Evolutionary conservation across 2,329 filamentous ascomycete genomes (phyloP), one percentile per base, ranked within the genome.

Genomic region (Botrytis aclada): DNA sequence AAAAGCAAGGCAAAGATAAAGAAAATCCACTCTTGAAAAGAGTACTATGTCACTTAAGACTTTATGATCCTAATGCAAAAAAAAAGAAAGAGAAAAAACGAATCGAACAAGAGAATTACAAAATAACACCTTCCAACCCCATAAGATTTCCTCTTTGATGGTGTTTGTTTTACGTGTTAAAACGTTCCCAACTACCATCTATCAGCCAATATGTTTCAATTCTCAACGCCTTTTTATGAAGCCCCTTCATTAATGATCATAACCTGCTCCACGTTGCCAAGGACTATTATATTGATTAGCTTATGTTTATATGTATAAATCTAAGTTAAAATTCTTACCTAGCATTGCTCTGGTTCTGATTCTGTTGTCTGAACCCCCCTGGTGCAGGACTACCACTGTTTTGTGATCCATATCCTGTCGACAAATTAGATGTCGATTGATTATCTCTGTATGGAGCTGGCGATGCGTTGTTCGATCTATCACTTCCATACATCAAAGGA

Each of bases 251-350:
- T 83, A 85, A 79, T 84, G 82, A 64, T 88, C 86, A 79, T 88
- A 88, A 75, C 86, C 86, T 71, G 86, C 86, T 77, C 86, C 86
- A 77, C 86, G 85, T 81, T 88, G 86, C 86, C 86, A 88, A 75
- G 86, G 85, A 81, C 85, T 88, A 37, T 29, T 10, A 76, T 32
- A 60, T 63, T 73, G 37, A 76, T 82, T 76, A 80, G 79, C 74
- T 73, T 77, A 29, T 8, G 25, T 29, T n/a, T 14, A 51, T 61
- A 56, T 39, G 10, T 22, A 5, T n/a, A 1, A 22, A 3, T 58
- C 43, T n/a, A 47, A 18, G 0, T 1, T 32, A 10, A 51, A 47
- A 47, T 34, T 64, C 84, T 83, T 80, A 86, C 85, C 84, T 86
- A 65, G 84, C 79, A 75, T 82, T 85, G 77, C 84, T 63, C 22